These are phyloP conservation scores for Hygrophila difformis DNA, from an alignment of 257 asterid species.

Conservation along the genomic window DNA sequence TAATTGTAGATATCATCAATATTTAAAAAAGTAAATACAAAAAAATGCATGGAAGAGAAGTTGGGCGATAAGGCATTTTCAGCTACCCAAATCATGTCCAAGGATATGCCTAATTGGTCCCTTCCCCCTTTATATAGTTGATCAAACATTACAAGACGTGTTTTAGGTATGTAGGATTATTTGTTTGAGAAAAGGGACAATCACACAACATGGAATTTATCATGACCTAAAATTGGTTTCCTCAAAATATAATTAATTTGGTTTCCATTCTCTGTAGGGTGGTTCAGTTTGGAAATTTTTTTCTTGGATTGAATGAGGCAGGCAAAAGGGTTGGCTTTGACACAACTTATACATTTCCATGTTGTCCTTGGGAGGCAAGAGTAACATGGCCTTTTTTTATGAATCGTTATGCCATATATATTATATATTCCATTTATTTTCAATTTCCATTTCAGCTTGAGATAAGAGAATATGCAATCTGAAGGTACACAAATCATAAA, in stretches of 20 bases:
- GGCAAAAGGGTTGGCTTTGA: conserved; percentile 19
- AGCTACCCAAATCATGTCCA: no score
- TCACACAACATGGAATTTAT: conserved; percentile 3
- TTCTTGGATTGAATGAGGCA: conserved; percentile 17
- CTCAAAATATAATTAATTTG: conserved; percentile 2
- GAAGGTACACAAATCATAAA: no score
- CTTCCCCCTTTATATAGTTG: no score
- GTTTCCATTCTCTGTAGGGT: conserved; percentile 1
- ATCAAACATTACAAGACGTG: no score
- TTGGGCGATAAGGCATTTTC: conserved; percentile 16
- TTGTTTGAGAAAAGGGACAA: conserved; percentile 9
- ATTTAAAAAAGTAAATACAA: background rate
- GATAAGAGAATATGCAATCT: no score
- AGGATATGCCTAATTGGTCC: no score
- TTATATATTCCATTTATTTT: conserved; percentile 5
- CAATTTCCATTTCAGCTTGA: no score
- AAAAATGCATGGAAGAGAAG: background rate
- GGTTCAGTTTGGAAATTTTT: conserved; percentile 11
- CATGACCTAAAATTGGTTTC: conserved; percentile 12
- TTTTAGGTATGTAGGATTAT: background rate
- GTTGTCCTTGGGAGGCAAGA: conserved; percentile 41
- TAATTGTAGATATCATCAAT: no score
- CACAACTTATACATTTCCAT: conserved; percentile 17
- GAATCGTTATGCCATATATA: conserved; percentile 29
- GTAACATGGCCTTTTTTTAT: conserved; percentile 59